Base-by-base conservation (phyloP, 2,329 filamentous ascomycete genomes). In the Huntiella savannae region DNA sequence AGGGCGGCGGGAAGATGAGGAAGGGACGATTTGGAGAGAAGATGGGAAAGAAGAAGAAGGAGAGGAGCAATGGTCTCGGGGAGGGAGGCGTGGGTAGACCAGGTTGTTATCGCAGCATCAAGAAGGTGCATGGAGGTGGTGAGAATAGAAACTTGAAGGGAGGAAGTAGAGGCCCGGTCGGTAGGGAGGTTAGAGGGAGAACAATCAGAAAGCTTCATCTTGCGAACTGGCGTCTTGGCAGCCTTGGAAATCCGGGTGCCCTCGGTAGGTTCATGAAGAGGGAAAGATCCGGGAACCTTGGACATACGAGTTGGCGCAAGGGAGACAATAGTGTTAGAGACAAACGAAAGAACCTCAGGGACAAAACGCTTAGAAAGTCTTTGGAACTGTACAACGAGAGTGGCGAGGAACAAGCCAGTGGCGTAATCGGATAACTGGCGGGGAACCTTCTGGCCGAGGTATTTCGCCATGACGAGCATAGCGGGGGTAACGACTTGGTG, bases 401-500 rank as follows among this genome's bases (percentile, higher is more conserved):
- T 82, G 32, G 76, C 75, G n/a, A 93, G 63, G 58, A 84, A 95
- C 6, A 77, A 73, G 8, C 91, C 91, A 2, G 69, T 77, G 3
- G 75, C 72, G 50, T 83, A 73, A 53, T 91, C 82, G 5, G 69
- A 63, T 3, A 84, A 61, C 5, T 64, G 67, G 38, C 73, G 67
- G 0, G 85, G 77, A 0, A 79, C 69, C 47, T 77, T 84, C 54
- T 94, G 77, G 1, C 81, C 84, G 19, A 98, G 70, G 61, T 82
- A 95, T 46, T 84, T 76, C 10, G 73, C 74, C 61, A 96, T 83
- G n/a, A 79, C 73, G 4, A 95, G 74, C 62, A 85, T 81, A 1
- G 88, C 82, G 2, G 91, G 91, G 1, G 91, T 98, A 36, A 85
- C 81, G 33, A 96, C 84, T 55, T 91, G 81, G 56, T 98, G 91